These are phyloP conservation scores for Lactarius sanguifluus DNA, from an alignment of 768 basidiomycete genomes.

Conservation along the genomic window DNA sequence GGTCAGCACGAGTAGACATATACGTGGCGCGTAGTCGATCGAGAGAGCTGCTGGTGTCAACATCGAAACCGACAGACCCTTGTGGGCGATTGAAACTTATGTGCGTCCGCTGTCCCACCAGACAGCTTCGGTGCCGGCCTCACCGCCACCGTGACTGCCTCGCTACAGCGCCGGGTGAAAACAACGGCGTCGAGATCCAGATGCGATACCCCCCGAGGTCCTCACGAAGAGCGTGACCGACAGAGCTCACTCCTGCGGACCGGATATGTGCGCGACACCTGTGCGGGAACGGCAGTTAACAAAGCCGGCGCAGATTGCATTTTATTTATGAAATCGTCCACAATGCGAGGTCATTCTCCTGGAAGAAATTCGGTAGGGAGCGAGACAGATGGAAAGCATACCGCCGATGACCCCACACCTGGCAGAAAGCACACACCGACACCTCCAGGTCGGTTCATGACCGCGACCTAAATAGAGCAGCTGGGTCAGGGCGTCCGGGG, in stretches of 20 bases:
- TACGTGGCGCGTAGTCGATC: too few relatives aligned
- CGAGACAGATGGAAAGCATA: conserved; percentile 36
- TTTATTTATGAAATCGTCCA: too few relatives aligned
- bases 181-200: too few relatives aligned
- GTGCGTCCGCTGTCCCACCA: not conserved
- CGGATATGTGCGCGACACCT: conserved; percentile 70
- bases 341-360: too few relatives aligned
- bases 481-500: conserved; percentile 32
- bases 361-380: not conserved
- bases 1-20: too few relatives aligned
- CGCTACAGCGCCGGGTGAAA: conserved; percentile 13
- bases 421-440: too few relatives aligned
- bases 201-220: conserved; percentile 47
- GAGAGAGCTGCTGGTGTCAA: too few relatives aligned
- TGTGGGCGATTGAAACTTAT: too few relatives aligned
- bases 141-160: conserved; percentile 22
- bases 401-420: conserved; percentile 67
- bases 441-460: too few relatives aligned
- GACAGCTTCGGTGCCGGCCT: conserved; percentile 6
- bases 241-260: conserved; percentile 74
- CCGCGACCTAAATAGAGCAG: too few relatives aligned
- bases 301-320: not conserved
- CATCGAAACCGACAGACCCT: too few relatives aligned
- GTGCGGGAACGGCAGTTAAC: conserved; percentile 72
- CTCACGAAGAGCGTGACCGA: conserved; percentile 62